A percentile compares a stretch with the other conserved stretches of the same genome.
phyloP scores from a whole-genome alignment of 2,329 filamentous ascomycete species.

The Calonectria montana region DNA sequence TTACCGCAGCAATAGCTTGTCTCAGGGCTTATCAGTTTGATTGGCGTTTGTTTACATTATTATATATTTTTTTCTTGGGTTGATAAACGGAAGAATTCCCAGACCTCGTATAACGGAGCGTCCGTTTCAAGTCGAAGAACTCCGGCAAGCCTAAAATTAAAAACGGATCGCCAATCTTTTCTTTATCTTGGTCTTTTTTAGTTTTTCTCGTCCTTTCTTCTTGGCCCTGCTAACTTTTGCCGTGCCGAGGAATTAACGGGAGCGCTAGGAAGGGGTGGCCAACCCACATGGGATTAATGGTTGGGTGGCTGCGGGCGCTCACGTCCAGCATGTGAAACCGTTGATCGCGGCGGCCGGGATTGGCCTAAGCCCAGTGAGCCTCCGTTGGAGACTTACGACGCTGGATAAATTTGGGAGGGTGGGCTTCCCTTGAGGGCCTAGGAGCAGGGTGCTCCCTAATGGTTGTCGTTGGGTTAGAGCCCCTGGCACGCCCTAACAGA shows the following conservation, averaged over 20 bases:
- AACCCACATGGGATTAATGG: conserved; percentile 20
- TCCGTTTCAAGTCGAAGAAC: not conserved
- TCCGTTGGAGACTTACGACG: not conserved
- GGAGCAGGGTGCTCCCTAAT: not conserved
- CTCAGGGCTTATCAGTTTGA: conserved; percentile 6
- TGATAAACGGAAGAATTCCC: not conserved
- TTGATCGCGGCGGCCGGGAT: conserved; percentile 28
- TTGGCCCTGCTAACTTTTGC: not conserved
- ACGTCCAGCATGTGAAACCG: conserved; percentile 29
- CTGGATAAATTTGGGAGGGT: conserved; percentile 8
- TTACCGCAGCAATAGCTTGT: not conserved
- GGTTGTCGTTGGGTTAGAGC: conserved; percentile 4
- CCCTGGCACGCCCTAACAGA: not conserved
- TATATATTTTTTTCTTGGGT: too few relatives aligned
- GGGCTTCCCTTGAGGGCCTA: too few relatives aligned
- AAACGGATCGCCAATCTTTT: conserved; percentile 5
- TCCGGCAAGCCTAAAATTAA: conserved; percentile 9
- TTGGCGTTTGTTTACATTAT: conserved; percentile 1
- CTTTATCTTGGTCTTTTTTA: not conserved
- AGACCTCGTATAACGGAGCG: not conserved
- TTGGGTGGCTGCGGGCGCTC: conserved; percentile 37
- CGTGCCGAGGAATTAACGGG: not conserved
- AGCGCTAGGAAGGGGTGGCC: conserved; percentile 3
- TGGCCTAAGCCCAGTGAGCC: conserved; percentile 24
- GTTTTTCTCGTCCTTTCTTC: not conserved